A percentile compares a stretch with the other conserved stretches of the same genome.
Evolutionary conservation across 768 basidiomycete genomes (phyloP).

Genomic region (Leccinum boreale): DNA sequence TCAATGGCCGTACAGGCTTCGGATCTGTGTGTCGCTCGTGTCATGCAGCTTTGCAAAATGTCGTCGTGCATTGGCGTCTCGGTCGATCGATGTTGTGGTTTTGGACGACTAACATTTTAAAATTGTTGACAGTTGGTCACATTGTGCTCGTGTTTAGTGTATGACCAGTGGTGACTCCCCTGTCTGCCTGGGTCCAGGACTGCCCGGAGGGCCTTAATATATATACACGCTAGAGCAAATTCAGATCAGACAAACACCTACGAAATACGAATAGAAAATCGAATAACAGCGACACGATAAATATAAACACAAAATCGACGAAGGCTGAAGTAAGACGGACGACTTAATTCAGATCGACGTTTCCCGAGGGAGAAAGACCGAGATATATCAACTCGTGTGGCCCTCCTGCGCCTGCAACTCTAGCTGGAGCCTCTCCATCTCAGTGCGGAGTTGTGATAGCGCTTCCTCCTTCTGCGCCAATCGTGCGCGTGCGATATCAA

Average conservation of each 20-base stretch:
- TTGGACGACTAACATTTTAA: too few species aligned
- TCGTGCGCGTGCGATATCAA: constrained; percentile 20
- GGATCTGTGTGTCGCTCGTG: too few species aligned
- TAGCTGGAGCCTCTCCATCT: constrained; percentile 21
- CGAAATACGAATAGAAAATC: background rate
- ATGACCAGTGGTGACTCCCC: too few species aligned
- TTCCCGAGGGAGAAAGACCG: background rate
- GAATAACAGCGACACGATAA: background rate
- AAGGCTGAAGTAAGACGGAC: constrained; percentile 1
- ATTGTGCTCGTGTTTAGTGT: too few species aligned
- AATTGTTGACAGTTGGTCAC: too few species aligned
- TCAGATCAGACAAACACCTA: background rate
- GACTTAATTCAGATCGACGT: background rate
- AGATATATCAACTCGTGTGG: background rate
- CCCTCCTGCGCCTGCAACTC: constrained; percentile 5
- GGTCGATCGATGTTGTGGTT: too few species aligned
- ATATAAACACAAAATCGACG: background rate
- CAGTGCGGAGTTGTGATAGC: constrained; percentile 17
- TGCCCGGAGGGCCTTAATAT: too few species aligned
- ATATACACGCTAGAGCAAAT: background rate
- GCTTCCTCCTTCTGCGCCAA: constrained; percentile 23
- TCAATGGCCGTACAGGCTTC: too few species aligned
- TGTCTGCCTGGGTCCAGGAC: too few species aligned
- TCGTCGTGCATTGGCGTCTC: too few species aligned
- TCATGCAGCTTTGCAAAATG: too few species aligned